Conservation (phyloP, 352 stramenopile genomes). For the Globisporangium acanthophoron region DNA sequence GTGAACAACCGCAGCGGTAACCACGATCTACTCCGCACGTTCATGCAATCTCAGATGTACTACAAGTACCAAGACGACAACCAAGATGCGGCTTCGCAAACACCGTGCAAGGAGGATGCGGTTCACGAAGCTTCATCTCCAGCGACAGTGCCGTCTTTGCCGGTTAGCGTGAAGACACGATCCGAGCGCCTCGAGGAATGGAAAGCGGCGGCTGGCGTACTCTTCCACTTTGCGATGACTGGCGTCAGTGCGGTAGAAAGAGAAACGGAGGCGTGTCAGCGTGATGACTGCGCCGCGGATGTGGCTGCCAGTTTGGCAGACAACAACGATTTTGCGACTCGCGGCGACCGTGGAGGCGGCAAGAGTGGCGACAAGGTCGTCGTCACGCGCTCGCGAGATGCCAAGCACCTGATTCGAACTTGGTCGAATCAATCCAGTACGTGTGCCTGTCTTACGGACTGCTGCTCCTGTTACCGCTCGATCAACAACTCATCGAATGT, state of each 20-base stretch:
- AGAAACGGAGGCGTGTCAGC: not conserved
- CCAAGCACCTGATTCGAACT: not conserved
- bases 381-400: not conserved
- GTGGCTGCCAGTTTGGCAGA: not conserved
- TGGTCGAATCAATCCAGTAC: conserved; percentile 10
- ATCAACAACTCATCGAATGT: no score
- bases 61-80: conserved; percentile 47
- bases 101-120: not conserved
- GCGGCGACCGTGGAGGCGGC: not conserved
- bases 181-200: conserved; percentile 11
- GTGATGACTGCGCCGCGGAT: not conserved
- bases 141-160: conserved; percentile 1
- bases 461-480: not conserved
- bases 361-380: not conserved
- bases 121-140: not conserved
- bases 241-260: conserved; percentile 14
- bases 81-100: not conserved
- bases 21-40: conserved; percentile 17
- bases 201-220: conserved; percentile 18
- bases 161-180: not conserved
- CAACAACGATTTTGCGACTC: not conserved
- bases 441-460: not conserved
- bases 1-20: conserved; percentile 5
- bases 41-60: conserved; percentile 49
- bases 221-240: conserved; percentile 39